phyloP scores from a whole-genome alignment of 257 asterid genomes.

The Cinchona pubescens region DNA sequence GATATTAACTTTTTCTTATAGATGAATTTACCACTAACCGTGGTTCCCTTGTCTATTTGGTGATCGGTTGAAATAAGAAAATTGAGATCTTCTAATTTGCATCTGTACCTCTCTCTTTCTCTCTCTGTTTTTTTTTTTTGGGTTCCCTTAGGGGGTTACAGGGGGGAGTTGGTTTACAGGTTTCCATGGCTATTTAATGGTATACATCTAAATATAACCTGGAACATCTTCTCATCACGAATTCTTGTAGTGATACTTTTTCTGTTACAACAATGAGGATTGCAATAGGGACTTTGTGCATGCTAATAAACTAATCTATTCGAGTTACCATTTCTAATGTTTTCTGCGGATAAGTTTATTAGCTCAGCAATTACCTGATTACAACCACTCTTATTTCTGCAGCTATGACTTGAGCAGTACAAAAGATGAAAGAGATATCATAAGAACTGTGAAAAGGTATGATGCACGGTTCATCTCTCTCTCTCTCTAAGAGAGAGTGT shows the following conservation, averaged over 20 bases:
- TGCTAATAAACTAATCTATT: too few species aligned
- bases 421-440: conserved; percentile 68
- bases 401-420: conserved; percentile 74
- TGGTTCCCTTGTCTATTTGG: not conserved
- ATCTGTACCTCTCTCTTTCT: not conserved
- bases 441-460: conserved; percentile 62
- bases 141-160: not conserved
- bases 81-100: not conserved
- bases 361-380: not conserved
- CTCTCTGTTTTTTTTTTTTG: too few species aligned
- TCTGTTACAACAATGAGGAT: not conserved
- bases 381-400: conserved; percentile 29
- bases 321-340: not conserved
- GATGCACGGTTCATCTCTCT: conserved; percentile 10
- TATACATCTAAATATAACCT: not conserved
- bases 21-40: not conserved
- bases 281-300: not conserved
- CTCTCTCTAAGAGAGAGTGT: not conserved
- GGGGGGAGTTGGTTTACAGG: not conserved
- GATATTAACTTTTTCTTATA: not conserved
- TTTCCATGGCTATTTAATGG: not conserved
- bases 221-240: not conserved
- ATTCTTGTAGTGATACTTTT: not conserved
- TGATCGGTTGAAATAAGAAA: not conserved
- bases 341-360: not conserved